phyloP scores from a whole-genome alignment of 2,329 filamentous ascomycete species.

The Aspergillus viridinutans region DNA sequence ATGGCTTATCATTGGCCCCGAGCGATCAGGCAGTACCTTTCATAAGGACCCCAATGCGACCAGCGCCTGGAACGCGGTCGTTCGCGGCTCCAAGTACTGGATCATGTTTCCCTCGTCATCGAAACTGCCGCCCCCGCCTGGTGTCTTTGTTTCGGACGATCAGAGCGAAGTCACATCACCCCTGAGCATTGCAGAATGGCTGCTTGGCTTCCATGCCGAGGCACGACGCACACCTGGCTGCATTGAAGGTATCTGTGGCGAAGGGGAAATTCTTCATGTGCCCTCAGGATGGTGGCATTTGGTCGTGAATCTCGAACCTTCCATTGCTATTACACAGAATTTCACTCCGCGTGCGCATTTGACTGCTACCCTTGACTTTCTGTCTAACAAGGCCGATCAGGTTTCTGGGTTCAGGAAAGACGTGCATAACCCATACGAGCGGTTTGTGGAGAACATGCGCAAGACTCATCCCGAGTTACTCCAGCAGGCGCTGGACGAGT shows the following conservation, averaged over 20 bases:
- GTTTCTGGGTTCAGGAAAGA: slow-evolving; percentile 78
- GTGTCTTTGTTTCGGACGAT: slow-evolving; percentile 84
- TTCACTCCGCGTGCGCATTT: slow-evolving; percentile 78
- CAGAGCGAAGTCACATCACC: slow-evolving; percentile 91
- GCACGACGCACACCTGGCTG: slow-evolving; percentile 73
- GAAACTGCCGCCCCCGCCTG: slow-evolving; percentile 65
- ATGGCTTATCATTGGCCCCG: slow-evolving; percentile 89
- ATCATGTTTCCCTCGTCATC: slow-evolving; percentile 86
- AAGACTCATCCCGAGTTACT: slow-evolving; percentile 63
- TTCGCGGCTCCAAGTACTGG: slow-evolving; percentile 93
- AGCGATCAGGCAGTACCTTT: slow-evolving; percentile 85
- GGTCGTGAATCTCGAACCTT: slow-evolving; percentile 80
- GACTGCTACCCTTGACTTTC: slow-evolving; percentile 69
- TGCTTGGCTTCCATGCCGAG: slow-evolving; percentile 81
- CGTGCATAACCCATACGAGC: slow-evolving; percentile 65
- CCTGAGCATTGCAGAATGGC: slow-evolving; percentile 94
- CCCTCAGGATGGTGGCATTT: slow-evolving; percentile 97
- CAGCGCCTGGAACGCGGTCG: slow-evolving; percentile 87
- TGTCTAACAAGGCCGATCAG: slow-evolving; percentile 77
- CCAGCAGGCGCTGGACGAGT: slow-evolving; percentile 58
- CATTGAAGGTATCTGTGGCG: slow-evolving; percentile 75
- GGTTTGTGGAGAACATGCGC: slow-evolving; percentile 68
- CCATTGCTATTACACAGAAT: slow-evolving; percentile 90
- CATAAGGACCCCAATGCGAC: slow-evolving; percentile 75
- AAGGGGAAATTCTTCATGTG: slow-evolving; percentile 86